These are phyloP conservation scores for Sporothrix humicola DNA, from an alignment of 2,329 filamentous ascomycete genomes.

Conservation along the genomic window DNA sequence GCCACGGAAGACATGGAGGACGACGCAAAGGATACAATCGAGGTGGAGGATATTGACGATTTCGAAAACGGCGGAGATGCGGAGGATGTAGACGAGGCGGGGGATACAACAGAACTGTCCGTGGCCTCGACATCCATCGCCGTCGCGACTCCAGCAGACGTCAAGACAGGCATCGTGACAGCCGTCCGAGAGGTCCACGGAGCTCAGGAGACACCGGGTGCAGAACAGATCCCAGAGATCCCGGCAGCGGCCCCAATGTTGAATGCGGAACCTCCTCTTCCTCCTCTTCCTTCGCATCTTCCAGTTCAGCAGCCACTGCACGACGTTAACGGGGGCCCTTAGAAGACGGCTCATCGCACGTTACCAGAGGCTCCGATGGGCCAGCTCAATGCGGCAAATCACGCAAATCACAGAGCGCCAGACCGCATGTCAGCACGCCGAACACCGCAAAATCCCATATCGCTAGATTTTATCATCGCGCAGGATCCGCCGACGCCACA, in stretches of 20 bases:
- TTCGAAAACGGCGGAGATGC: not conserved
- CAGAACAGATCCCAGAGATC: too few species aligned
- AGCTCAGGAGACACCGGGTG: too few species aligned
- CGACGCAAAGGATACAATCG: not conserved
- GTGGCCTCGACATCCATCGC: conserved; percentile 11
- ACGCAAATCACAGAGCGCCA: too few species aligned
- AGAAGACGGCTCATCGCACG: not conserved
- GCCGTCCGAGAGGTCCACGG: not conserved
- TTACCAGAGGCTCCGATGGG: too few species aligned
- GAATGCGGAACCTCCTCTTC: too few species aligned
- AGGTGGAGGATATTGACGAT: not conserved
- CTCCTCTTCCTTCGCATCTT: too few species aligned
- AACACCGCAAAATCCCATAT: too few species aligned
- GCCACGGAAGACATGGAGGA: not conserved
- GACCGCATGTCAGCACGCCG: too few species aligned
- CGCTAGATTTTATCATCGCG: too few species aligned
- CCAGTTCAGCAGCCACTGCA: not conserved
- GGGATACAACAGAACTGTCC: not conserved
- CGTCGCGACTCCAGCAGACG: not conserved
- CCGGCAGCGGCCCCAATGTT: too few species aligned
- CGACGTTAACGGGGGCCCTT: not conserved
- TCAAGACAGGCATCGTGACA: not conserved
- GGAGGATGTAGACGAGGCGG: not conserved
- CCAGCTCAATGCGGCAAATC: too few species aligned
- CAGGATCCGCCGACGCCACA: too few species aligned